Base-by-base conservation (phyloP, 2,329 filamentous ascomycete genomes). In the Seiridium cupressi region DNA sequence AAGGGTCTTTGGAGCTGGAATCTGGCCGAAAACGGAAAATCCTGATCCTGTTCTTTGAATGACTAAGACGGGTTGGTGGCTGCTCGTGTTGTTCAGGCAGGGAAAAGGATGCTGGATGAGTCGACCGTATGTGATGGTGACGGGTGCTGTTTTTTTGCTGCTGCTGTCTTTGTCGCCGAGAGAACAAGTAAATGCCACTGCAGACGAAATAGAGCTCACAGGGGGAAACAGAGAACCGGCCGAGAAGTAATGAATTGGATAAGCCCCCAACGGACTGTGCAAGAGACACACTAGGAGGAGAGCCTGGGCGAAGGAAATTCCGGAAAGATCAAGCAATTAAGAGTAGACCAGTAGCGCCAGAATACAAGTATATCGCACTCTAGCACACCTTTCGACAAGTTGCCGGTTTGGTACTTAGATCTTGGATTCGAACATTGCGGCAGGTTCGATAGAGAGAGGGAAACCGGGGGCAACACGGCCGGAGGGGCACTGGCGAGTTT, bases 171-270 rank as follows among this genome's bases (percentile, higher is more conserved):
- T 65, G 68, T 74, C 77, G 76, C 76, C n/a, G 64, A 80, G 76
- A 79, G 78, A 76, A 75, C 79, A 81, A 81, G 75, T 78, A 71
- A 81, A 81, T 81, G 79, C 76, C 78, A 77, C 78, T 77, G 76
- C 74, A 73, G 71, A 68, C 66, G 67, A 63, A 63, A 64, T 61
- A 61, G 61, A 60, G 60, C 9, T 44, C 42, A 55, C 55, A 64
- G 48, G 60, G 60, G 18, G 18, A 2, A 7, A 42, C 38, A 68
- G 56, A 36, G 49, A 54, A 62, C 58, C 58, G 60, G 59, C 61
- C 54, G 47, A 51, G 61, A 47, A 51, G 53, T 57, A 58, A 51
- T 60, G 59, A 53, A 47, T 65, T 60, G 32, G 47, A 34, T 57
- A 49, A 53, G 44, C 44, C 56, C 36, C 57, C 57, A 61, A 62